These are phyloP conservation scores for Tulasnella sp. DNA, from an alignment of 768 basidiomycete species.

Conservation along the genomic window DNA sequence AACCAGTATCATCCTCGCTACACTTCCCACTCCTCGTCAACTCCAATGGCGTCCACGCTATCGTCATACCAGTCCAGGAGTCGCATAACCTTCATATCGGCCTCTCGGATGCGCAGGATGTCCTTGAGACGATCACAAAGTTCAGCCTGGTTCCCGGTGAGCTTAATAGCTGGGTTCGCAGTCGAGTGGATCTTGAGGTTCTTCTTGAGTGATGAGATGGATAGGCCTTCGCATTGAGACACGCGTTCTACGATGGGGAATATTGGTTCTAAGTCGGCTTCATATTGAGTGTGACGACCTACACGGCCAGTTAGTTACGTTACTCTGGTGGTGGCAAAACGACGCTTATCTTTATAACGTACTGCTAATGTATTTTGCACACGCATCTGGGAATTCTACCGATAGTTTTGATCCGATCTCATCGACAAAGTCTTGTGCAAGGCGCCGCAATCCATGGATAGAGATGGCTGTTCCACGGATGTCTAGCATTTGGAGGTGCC, in stretches of 20 bases:
- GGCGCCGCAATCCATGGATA: neutral
- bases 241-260: neutral
- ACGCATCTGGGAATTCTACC: neutral
- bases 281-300: neutral
- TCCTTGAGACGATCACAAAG: neutral
- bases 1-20: too few relatives aligned
- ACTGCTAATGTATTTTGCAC: constrained; percentile 6
- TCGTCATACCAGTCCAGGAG: neutral
- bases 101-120: neutral
- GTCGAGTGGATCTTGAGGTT: constrained; percentile 4
- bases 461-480: neutral
- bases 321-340: neutral
- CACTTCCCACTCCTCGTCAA: too few relatives aligned
- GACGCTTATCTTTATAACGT: neutral
- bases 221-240: neutral
- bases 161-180: neutral
- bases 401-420: neutral
- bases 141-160: neutral
- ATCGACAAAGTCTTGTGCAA: neutral
- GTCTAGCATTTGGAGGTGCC: neutral
- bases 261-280: neutral
- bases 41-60: too few relatives aligned
- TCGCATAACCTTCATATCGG: neutral
- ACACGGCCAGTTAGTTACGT: neutral
- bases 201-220: neutral